Evolutionary conservation across 2,329 filamentous ascomycete species (phyloP), one percentile per base, ranked within the genome.

Genomic region (Botrytis galanthina): DNA sequence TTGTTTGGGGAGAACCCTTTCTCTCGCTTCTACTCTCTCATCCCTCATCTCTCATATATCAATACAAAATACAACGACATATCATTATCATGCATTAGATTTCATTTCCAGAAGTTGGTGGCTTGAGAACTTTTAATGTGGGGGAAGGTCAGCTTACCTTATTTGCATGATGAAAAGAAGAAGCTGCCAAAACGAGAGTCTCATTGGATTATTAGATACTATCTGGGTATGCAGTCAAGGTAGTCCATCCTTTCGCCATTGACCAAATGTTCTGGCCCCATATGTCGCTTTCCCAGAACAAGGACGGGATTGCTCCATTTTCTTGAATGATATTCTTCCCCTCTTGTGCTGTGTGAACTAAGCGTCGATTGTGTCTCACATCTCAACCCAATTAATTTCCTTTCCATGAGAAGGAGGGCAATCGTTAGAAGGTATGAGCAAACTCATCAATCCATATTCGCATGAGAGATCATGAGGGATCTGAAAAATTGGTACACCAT

Each of bases 81-180:
- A 48, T 35, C 44, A 26, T 46, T 22, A 39, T 67, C 32, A 67
- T 67, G 63, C 32, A 51, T 67, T 39, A 20, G 7, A 42, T 7
- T 29, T 42, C 46, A 39, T 54, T 42, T 68, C 12, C 6, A 68
- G 35, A 42, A 26, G 35, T 57, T 42, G 46, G 64, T 68, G 64
- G 64, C 46, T 51, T 35, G 37, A 12, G 12, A 18, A 18, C 64
- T 54, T 68, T 57, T 57, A 22, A 46, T 44, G 46, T 44, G 32
- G n/a, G 26, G n/a, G 32, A 39, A 44, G 61, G 39, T 64, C 61
- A 64, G 51, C 61, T 32, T 44, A 63, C 64, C 64, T 67, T 29
- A 37, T 8, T 2, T 54, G 44, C 46, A 39, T 39, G 29, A 37
- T 51, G 20, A 18, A 51, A 67, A 67, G 5, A 64, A 44, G 39